Percentiles rank a stretch among this genome's conserved stretches.
These are phyloP conservation scores for Trichoderma sp. DNA, from an alignment of 2,329 filamentous ascomycete species.

Conservation along the genomic window DNA sequence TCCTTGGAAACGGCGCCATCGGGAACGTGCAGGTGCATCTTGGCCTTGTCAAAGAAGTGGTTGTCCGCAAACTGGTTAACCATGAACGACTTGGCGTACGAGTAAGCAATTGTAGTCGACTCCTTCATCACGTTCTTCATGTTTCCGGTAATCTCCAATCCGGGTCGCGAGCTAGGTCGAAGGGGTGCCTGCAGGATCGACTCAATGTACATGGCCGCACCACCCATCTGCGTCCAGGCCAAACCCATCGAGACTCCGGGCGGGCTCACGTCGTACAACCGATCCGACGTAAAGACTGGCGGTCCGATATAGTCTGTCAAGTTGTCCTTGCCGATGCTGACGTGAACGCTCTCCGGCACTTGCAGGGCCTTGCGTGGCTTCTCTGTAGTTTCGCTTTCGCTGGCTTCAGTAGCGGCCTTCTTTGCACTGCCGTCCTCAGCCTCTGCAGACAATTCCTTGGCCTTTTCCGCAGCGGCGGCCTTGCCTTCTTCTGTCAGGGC, in stretches of 20 bases:
- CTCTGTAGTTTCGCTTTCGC: conserved; percentile 51
- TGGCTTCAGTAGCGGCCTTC: conserved; percentile 31
- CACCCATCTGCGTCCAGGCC: conserved; percentile 96
- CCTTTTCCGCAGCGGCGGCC: conserved; percentile 66
- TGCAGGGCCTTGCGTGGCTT: conserved; percentile 71
- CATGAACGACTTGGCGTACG: conserved; percentile 87
- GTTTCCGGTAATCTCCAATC: conserved; percentile 89
- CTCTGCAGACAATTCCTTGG: conserved; percentile 40
- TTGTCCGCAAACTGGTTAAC: conserved; percentile 84
- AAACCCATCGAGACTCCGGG: conserved; percentile 96
- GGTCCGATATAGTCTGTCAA: conserved; percentile 96
- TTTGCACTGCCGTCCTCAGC: conserved; percentile 22
- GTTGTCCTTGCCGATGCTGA: conserved; percentile 83
- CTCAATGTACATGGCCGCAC: conserved; percentile 94
- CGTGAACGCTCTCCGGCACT: conserved; percentile 82
- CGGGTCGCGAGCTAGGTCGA: conserved; percentile 67
- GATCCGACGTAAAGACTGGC: conserved; percentile 91
- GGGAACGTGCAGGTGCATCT: conserved; percentile 92
- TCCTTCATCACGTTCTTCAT: conserved; percentile 98
- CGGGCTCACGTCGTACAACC: conserved; percentile 89
- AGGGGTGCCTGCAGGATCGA: conserved; percentile 88
- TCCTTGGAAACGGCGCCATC: conserved; percentile 97
- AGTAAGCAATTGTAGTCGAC: conserved; percentile 91
- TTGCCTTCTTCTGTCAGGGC: conserved; percentile 85
- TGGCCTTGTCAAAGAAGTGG: conserved; percentile 92